These are phyloP conservation scores for Aspergillus fructus DNA, from an alignment of 2,329 filamentous ascomycete genomes.

Conservation along the genomic window DNA sequence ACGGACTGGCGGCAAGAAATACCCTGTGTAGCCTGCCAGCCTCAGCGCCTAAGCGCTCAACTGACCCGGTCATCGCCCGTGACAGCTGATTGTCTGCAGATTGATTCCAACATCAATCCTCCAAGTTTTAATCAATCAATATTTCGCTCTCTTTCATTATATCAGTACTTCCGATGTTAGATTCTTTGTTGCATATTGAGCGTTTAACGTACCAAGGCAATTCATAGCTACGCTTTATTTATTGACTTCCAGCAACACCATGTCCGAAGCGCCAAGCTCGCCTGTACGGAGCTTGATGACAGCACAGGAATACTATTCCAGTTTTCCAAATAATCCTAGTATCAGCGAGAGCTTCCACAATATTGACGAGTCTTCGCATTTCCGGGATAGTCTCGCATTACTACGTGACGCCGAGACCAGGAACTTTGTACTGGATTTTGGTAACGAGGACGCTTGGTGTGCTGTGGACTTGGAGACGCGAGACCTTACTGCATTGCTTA, in stretches of 20 bases:
- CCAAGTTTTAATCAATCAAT: background rate
- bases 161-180: background rate
- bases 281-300: slow-evolving; percentile 14
- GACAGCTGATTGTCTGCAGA: background rate
- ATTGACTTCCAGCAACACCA: background rate
- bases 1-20: slow-evolving; percentile 1
- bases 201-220: background rate
- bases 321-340: slow-evolving; percentile 19
- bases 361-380: slow-evolving; percentile 38
- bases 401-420: slow-evolving; percentile 31
- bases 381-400: slow-evolving; percentile 27
- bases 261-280: slow-evolving; percentile 11
- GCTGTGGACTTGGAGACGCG: slow-evolving; percentile 36
- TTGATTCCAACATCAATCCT: background rate
- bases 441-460: slow-evolving; percentile 42
- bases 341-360: slow-evolving; percentile 32
- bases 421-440: slow-evolving; percentile 47
- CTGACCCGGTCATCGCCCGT: slow-evolving; percentile 9
- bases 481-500: slow-evolving; percentile 36
- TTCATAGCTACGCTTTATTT: no score
- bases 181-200: background rate
- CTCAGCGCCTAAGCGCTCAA: slow-evolving; percentile 9
- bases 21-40: background rate
- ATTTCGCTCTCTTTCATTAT: background rate
- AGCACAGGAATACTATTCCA: slow-evolving; percentile 34